Conservation (phyloP, 768 basidiomycete species). For the Hysterangium stoloniferum region DNA sequence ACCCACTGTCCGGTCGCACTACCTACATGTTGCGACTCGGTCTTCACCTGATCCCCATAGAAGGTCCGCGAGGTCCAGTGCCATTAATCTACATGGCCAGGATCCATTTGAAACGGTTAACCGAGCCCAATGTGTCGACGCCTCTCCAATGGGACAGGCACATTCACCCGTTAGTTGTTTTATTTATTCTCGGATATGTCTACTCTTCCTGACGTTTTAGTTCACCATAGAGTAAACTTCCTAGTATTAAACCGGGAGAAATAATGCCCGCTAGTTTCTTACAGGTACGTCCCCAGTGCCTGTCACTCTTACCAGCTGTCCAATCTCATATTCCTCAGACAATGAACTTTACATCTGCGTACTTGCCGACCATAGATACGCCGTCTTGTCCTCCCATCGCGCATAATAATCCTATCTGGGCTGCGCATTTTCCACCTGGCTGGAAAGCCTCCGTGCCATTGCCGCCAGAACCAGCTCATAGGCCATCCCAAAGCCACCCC, state of each 20-base stretch:
- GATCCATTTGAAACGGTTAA: conserved; percentile 7
- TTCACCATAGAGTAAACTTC: too few species aligned
- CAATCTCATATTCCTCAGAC: background rate
- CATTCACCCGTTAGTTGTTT: background rate
- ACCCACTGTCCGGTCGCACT: too few species aligned
- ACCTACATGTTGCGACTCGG: too few species aligned
- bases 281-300: background rate
- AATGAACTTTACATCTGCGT: background rate
- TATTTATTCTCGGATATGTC: background rate
- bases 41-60: too few species aligned
- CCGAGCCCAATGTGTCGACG: conserved; percentile 2
- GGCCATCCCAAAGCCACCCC: background rate
- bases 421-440: conserved; percentile 7
- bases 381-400: conserved; percentile 4
- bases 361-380: conserved; percentile 2
- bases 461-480: background rate
- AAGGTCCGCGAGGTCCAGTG: too few species aligned
- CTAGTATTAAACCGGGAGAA: conserved; percentile 11
- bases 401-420: conserved; percentile 3
- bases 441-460: background rate
- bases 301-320: background rate
- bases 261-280: conserved; percentile 1
- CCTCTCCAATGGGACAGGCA: background rate
- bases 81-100: too few species aligned
- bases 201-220: conserved; percentile 2